Conservation (phyloP, 805 yeast species). For the Saturnispora halmiae region DNA sequence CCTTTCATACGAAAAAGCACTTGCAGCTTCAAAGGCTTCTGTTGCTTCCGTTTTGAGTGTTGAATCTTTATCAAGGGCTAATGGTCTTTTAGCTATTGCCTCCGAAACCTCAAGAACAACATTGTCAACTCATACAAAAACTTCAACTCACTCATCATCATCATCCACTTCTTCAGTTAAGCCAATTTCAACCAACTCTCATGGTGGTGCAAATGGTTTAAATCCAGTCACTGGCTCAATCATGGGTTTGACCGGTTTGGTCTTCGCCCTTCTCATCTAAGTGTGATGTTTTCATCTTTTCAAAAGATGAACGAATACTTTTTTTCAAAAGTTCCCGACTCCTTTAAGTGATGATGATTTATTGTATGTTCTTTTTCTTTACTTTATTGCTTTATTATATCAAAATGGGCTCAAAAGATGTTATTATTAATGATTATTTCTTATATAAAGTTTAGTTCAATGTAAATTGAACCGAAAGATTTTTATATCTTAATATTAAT, state of each 20-base stretch:
- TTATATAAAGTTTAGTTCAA: not conserved
- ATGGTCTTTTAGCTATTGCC: constrained; percentile 35
- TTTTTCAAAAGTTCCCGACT: too few species aligned
- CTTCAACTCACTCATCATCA: constrained; percentile 23
- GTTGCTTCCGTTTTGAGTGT: constrained; percentile 12
- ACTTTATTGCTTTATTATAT: constrained; percentile 1
- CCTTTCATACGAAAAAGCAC: constrained; percentile 9
- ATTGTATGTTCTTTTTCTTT: not conserved
- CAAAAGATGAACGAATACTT: constrained; percentile 1
- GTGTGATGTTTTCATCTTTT: constrained; percentile 1
- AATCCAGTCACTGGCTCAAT: constrained; percentile 26
- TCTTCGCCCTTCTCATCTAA: constrained; percentile 31
- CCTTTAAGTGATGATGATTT: too few species aligned
- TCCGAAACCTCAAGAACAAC: constrained; percentile 23
- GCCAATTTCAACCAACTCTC: constrained; percentile 12
- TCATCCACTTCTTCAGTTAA: constrained; percentile 21
- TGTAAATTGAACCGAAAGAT: not conserved
- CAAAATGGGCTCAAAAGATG: not conserved
- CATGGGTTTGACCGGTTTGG: constrained; percentile 30
- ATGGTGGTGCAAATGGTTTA: constrained; percentile 23
- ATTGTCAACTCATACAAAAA: constrained; percentile 6
- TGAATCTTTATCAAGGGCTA: constrained; percentile 27
- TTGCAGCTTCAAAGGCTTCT: constrained; percentile 9
- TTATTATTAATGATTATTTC: constrained; percentile 3
- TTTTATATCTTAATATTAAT: constrained; percentile 2